Conservation (phyloP, 2,329 filamentous ascomycete genomes). For the Calonectria henricotiae region DNA sequence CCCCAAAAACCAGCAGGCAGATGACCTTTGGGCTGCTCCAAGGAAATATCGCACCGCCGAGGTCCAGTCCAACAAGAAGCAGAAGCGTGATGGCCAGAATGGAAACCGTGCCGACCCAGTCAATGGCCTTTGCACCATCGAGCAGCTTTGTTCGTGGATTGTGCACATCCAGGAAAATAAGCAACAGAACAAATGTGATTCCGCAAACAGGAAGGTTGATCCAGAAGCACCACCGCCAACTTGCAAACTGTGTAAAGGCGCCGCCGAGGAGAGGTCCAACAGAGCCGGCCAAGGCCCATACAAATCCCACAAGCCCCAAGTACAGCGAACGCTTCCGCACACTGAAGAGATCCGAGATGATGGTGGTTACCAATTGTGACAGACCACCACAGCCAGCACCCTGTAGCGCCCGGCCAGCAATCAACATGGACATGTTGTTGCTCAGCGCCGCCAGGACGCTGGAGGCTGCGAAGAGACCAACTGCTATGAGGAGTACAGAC, state of each 20-base stretch:
- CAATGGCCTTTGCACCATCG: slow-evolving; percentile 30
- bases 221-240: slow-evolving; percentile 56
- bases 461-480: slow-evolving; percentile 18
- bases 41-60: slow-evolving; percentile 31
- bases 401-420: slow-evolving; percentile 29
- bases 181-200: slow-evolving; percentile 67
- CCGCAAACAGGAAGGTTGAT: slow-evolving; percentile 54
- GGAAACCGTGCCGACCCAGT: slow-evolving; percentile 31
- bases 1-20: slow-evolving; percentile 31
- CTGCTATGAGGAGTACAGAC: slow-evolving; percentile 21
- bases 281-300: slow-evolving; percentile 75
- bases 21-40: slow-evolving; percentile 32
- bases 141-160: slow-evolving; percentile 28
- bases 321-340: slow-evolving; percentile 63
- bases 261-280: slow-evolving; percentile 58
- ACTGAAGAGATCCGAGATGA: slow-evolving; percentile 34
- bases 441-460: slow-evolving; percentile 18
- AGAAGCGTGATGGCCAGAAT: slow-evolving; percentile 29
- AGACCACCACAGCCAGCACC: slow-evolving; percentile 25
- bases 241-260: slow-evolving; percentile 44
- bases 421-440: slow-evolving; percentile 32
- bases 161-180: slow-evolving; percentile 58
- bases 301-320: slow-evolving; percentile 75
- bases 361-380: slow-evolving; percentile 26
- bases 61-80: slow-evolving; percentile 31